phyloP scores from a whole-genome alignment of 108 stramenopile species.

The Discostella pseudostelligera region DNA sequence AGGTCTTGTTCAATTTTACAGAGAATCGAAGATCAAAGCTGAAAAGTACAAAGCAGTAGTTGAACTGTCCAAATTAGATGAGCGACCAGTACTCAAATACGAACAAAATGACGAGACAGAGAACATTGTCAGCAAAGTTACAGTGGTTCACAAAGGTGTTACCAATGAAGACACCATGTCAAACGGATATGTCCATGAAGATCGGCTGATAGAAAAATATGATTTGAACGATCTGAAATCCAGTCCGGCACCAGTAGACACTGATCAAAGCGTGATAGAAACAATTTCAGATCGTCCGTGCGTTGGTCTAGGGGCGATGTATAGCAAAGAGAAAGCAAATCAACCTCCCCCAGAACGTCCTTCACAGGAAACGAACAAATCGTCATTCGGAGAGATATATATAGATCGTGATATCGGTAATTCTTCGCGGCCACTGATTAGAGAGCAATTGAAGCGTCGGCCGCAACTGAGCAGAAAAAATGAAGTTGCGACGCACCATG shows the following conservation, averaged over 20 bases:
- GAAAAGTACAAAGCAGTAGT: constrained; percentile 22
- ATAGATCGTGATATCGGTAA: constrained; percentile 10
- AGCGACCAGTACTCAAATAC: constrained; percentile 12
- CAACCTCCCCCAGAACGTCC: not conserved
- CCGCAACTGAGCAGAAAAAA: constrained; percentile 13
- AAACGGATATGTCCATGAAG: constrained; percentile 49
- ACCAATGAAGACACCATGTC: not conserved
- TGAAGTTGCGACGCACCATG: constrained; percentile 30
- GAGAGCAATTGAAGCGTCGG: constrained; percentile 14
- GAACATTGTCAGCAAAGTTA: constrained; percentile 51
- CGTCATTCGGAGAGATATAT: constrained; percentile 15
- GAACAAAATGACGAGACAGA: constrained; percentile 25
- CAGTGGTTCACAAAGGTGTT: constrained; percentile 43
- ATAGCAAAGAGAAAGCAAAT: constrained; percentile 8
- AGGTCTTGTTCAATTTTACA: constrained; percentile 64
- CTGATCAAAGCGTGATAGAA: not conserved
- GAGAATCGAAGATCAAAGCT: constrained; percentile 55
- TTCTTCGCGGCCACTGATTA: not conserved
- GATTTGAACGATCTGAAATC: constrained; percentile 33
- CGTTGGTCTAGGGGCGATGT: constrained; percentile 15
- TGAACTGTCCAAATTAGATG: not conserved
- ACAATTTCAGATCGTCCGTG: constrained; percentile 1
- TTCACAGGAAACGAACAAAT: not conserved
- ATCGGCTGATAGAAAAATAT: constrained; percentile 45
- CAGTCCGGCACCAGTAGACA: not conserved